Conservation (phyloP, 2,329 filamentous ascomycete species). For the Epichloe hybrida region DNA sequence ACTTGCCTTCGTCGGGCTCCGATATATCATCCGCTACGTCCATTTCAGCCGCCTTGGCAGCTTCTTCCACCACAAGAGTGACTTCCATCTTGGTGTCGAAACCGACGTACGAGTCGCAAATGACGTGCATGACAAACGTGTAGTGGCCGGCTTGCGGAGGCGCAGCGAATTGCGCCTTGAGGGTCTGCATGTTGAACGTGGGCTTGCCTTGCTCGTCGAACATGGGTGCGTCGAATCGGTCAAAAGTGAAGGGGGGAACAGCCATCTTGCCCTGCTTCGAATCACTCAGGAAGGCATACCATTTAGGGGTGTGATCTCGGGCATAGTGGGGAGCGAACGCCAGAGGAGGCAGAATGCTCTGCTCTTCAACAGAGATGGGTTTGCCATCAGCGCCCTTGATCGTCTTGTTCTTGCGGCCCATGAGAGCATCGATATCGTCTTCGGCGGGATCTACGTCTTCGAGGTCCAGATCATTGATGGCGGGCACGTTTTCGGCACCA, state of each 20-base stretch:
- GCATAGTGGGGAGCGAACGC: slow-evolving; percentile 83
- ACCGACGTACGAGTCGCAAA: slow-evolving; percentile 91
- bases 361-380: slow-evolving; percentile 41
- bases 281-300: slow-evolving; percentile 91
- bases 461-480: slow-evolving; percentile 64
- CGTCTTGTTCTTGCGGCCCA: slow-evolving; percentile 60
- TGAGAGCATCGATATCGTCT: slow-evolving; percentile 75
- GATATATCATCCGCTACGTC: slow-evolving; percentile 88
- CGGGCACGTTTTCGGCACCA: slow-evolving; percentile 60
- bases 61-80: slow-evolving; percentile 77
- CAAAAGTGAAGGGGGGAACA: slow-evolving; percentile 92
- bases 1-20: slow-evolving; percentile 90
- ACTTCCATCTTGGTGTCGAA: slow-evolving; percentile 90
- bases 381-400: slow-evolving; percentile 49
- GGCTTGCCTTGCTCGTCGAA: slow-evolving; percentile 69
- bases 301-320: slow-evolving; percentile 77
- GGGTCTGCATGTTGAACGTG: slow-evolving; percentile 87
- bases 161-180: slow-evolving; percentile 94
- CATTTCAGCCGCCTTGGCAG: slow-evolving; percentile 68
- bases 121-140: slow-evolving; percentile 83
- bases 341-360: slow-evolving; percentile 65
- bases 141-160: slow-evolving; percentile 87
- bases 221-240: slow-evolving; percentile 79
- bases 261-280: slow-evolving; percentile 91
- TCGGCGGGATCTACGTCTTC: slow-evolving; percentile 88